These are phyloP conservation scores for Nepenthes alata DNA, from an alignment of 179 eudicot species.

Conservation along the genomic window DNA sequence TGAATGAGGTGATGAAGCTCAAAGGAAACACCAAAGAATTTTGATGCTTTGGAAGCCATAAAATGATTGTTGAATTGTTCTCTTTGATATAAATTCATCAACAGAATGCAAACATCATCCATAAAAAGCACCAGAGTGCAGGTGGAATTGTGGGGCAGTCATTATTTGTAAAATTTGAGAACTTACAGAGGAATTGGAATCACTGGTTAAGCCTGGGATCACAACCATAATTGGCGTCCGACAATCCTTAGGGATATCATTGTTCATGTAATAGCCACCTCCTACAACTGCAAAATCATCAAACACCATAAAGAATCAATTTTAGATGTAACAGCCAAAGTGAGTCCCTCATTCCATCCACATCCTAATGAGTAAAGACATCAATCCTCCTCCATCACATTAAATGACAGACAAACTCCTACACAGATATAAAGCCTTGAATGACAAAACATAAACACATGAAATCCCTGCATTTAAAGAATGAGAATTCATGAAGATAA, in stretches of 20 bases:
- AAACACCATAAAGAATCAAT: background rate
- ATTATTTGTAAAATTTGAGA: constrained; percentile 5
- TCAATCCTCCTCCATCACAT: too few relatives aligned
- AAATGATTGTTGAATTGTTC: too few relatives aligned
- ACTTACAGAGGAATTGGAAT: constrained; percentile 67
- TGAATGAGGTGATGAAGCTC: too few relatives aligned
- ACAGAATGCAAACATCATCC: too few relatives aligned
- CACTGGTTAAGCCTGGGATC: constrained; percentile 87
- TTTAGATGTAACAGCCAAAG: too few relatives aligned
- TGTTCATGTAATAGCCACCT: constrained; percentile 12
- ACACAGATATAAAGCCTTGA: background rate
- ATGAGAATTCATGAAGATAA: background rate
- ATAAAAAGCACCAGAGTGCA: too few relatives aligned
- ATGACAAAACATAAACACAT: background rate
- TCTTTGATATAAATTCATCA: too few relatives aligned
- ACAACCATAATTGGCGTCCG: constrained; percentile 55
- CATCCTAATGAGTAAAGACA: too few relatives aligned
- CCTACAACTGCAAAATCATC: constrained; percentile 21
- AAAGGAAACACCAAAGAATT: too few relatives aligned
- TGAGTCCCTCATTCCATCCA: too few relatives aligned
- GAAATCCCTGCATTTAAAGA: background rate
- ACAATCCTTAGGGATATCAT: constrained; percentile 28
- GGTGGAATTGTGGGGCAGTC: background rate
- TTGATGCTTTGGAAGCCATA: too few relatives aligned
- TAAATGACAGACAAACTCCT: background rate